phyloP scores from a whole-genome alignment of 1,284 basidiomycete genomes.

The Marasmius fiardii region DNA sequence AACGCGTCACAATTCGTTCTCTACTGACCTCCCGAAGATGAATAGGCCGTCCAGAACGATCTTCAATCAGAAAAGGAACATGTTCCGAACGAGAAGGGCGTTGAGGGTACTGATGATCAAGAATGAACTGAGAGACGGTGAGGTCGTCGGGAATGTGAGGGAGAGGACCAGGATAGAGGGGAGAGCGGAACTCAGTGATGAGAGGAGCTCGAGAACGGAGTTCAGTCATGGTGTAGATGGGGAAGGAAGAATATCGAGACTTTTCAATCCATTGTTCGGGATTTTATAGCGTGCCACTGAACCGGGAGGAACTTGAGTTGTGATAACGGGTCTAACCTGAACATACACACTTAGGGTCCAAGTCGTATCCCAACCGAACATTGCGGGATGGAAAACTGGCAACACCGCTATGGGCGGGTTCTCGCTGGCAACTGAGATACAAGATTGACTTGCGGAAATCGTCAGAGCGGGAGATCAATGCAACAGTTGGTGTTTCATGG shows the following conservation, averaged over 20 bases:
- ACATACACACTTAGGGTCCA: too few species aligned
- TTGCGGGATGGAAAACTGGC: too few species aligned
- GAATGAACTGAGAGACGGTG: slow-evolving; percentile 71
- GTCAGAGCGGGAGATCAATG: too few species aligned
- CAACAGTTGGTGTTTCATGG: too few species aligned
- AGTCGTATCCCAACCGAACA: too few species aligned
- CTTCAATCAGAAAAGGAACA: slow-evolving; percentile 65
- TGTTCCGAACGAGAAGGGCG: slow-evolving; percentile 42
- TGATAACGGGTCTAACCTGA: too few species aligned
- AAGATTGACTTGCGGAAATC: too few species aligned
- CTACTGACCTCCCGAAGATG: slow-evolving; percentile 47
- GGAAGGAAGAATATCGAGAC: too few species aligned
- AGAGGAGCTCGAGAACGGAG: slow-evolving; percentile 44
- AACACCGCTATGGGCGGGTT: too few species aligned
- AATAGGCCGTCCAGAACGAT: slow-evolving; percentile 47
- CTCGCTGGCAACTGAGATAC: too few species aligned
- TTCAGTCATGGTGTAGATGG: slow-evolving; percentile 22
- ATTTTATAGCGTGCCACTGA: too few species aligned
- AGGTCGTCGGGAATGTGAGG: slow-evolving; percentile 65
- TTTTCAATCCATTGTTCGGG: too few species aligned
- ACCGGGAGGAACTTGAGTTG: slow-evolving; percentile 10
- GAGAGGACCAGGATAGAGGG: slow-evolving; percentile 26
- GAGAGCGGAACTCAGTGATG: slow-evolving; percentile 44
- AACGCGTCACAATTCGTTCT: background rate
- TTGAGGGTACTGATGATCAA: slow-evolving; percentile 49